Conservation (phyloP, 2,329 filamentous ascomycete species). For the Sarocladium brachiariae region DNA sequence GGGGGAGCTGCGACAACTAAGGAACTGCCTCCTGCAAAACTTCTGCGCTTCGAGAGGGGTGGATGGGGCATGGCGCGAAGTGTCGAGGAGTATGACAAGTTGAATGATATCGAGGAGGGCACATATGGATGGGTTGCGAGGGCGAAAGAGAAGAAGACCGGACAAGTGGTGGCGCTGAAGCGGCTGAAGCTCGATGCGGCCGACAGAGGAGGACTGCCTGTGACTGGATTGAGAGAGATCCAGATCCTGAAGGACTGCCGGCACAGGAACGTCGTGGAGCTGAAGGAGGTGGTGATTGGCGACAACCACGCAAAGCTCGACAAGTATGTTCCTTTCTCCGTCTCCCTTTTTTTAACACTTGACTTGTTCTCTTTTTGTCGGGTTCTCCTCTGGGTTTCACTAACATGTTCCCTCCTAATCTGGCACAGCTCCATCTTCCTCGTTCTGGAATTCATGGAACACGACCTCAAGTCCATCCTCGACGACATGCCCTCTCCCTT, state of each 20-base stretch:
- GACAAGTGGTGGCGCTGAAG: slow-evolving; percentile 84
- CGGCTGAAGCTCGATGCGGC: slow-evolving; percentile 80
- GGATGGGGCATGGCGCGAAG: slow-evolving; percentile 66
- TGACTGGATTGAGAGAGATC: slow-evolving; percentile 90
- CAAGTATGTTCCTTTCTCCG: slow-evolving; percentile 32
- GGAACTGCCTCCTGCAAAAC: slow-evolving; percentile 32
- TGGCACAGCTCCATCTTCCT: slow-evolving; percentile 69
- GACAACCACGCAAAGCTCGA: slow-evolving; percentile 48
- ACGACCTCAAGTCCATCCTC: slow-evolving; percentile 89
- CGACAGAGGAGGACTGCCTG: slow-evolving; percentile 71
- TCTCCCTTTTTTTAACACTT: too few relatives aligned
- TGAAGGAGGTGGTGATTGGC: slow-evolving; percentile 80
- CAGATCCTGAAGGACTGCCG: slow-evolving; percentile 76
- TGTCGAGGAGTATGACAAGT: slow-evolving; percentile 79
- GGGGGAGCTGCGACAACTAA: too few relatives aligned
- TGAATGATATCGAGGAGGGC: slow-evolving; percentile 97
- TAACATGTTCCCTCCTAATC: slow-evolving; percentile 14
- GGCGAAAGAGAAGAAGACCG: slow-evolving; percentile 66
- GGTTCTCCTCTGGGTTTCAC: too few relatives aligned
- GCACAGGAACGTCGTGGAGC: slow-evolving; percentile 74
- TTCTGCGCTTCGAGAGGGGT: slow-evolving; percentile 63
- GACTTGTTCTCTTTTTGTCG: too few relatives aligned
- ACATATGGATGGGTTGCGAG: slow-evolving; percentile 93
- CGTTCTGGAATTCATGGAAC: slow-evolving; percentile 95
- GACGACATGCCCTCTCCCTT: slow-evolving; percentile 95